Evolutionary conservation across 1,284 basidiomycete species (phyloP).

Genomic region (Mycena citricolor): DNA sequence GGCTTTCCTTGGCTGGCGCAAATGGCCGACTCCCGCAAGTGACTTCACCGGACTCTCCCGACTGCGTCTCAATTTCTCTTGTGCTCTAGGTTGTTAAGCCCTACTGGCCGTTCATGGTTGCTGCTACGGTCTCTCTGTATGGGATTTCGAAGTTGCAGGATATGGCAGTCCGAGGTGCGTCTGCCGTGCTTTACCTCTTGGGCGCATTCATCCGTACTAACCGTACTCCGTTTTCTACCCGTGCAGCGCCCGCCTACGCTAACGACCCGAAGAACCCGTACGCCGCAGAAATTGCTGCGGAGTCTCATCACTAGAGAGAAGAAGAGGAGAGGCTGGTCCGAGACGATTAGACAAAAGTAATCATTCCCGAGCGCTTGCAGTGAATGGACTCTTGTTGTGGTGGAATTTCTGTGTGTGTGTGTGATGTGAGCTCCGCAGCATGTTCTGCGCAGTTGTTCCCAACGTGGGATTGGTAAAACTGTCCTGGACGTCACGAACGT

Average conservation of each 20-base stretch:
- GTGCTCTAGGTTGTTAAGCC: constrained; percentile 60
- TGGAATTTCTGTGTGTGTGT: no score
- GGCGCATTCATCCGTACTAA: no score
- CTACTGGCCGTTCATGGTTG: constrained; percentile 74
- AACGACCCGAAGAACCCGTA: constrained; percentile 80
- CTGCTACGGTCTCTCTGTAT: constrained; percentile 63
- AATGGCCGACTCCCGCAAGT: constrained; percentile 75
- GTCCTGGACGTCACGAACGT: no score
- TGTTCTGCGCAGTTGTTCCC: no score
- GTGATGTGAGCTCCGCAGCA: no score
- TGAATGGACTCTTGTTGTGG: no score
- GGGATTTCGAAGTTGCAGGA: constrained; percentile 66
- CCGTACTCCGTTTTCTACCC: no score
- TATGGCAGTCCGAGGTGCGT: constrained; percentile 66
- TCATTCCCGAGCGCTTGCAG: no score
- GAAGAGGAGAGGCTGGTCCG: constrained; percentile 17
- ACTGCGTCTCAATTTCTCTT: constrained; percentile 3
- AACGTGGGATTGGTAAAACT: no score
- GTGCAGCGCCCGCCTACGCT: constrained; percentile 63
- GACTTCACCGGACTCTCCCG: constrained; percentile 8
- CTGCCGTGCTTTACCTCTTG: constrained; percentile 7
- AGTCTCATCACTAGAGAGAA: constrained; percentile 43
- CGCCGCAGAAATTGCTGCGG: constrained; percentile 68
- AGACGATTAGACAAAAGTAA: constrained; percentile 13
- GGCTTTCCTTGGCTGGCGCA: constrained; percentile 75